Percentiles rank a stretch among this genome's conserved stretches.
Evolutionary conservation across 2,329 filamentous ascomycete genomes (phyloP).

Genomic region (Calonectria montana): DNA sequence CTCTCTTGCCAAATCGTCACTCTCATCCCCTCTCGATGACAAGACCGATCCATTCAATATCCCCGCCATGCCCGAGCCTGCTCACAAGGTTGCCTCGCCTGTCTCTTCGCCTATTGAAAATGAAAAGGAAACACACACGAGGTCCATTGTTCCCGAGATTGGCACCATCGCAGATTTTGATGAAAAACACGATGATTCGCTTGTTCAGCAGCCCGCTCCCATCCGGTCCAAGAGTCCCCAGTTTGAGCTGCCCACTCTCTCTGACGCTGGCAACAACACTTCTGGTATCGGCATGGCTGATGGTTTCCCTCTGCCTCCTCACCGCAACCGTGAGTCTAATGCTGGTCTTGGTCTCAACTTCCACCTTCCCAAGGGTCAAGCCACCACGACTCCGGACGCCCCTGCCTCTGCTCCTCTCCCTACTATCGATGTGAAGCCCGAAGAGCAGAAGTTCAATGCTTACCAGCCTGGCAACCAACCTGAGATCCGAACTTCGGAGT

Average conservation of each 20-base stretch:
- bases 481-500: slow-evolving; percentile 46
- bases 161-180: slow-evolving; percentile 49
- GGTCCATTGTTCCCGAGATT: slow-evolving; percentile 53
- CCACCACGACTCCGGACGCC: slow-evolving; percentile 27
- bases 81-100: slow-evolving; percentile 37
- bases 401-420: slow-evolving; percentile 37
- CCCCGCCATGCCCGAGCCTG: slow-evolving; percentile 46
- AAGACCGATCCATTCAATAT: slow-evolving; percentile 51
- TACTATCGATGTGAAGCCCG: slow-evolving; percentile 22
- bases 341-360: slow-evolving; percentile 50
- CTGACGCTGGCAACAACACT: slow-evolving; percentile 24
- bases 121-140: slow-evolving; percentile 43
- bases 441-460: slow-evolving; percentile 36
- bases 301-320: slow-evolving; percentile 41
- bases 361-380: slow-evolving; percentile 47
- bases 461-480: slow-evolving; percentile 43
- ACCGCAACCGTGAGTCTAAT: slow-evolving; percentile 40
- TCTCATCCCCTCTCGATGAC: slow-evolving; percentile 47
- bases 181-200: slow-evolving; percentile 41
- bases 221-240: slow-evolving; percentile 44
- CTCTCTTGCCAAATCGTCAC: slow-evolving; percentile 55
- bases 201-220: slow-evolving; percentile 45
- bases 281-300: slow-evolving; percentile 30
- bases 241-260: slow-evolving; percentile 38
- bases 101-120: slow-evolving; percentile 38